Evolutionary conservation across 1,284 basidiomycete genomes (phyloP).

Genomic region (Takashimella tepidaria): DNA sequence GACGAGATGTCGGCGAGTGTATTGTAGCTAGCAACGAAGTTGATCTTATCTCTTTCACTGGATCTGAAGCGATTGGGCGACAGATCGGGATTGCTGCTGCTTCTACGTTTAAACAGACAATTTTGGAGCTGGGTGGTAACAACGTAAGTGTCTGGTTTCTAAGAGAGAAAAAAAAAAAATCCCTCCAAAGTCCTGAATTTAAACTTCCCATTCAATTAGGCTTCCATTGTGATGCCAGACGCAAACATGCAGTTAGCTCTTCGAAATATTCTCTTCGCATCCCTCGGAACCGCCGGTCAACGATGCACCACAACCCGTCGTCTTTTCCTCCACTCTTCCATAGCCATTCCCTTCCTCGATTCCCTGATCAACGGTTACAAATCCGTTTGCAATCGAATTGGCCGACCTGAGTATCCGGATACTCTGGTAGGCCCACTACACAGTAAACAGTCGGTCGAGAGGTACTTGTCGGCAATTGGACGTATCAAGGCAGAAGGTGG

Average conservation of each 20-base stretch:
- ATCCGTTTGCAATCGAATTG: slow-evolving; percentile 55
- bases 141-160: too few species aligned
- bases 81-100: slow-evolving; percentile 76
- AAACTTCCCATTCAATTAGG: too few species aligned
- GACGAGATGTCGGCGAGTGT: slow-evolving; percentile 66
- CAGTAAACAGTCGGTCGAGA: slow-evolving; percentile 57
- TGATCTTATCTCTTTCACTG: slow-evolving; percentile 85
- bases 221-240: slow-evolving; percentile 80
- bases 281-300: slow-evolving; percentile 85
- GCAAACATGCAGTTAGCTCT: slow-evolving; percentile 80
- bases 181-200: too few species aligned
- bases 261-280: slow-evolving; percentile 81
- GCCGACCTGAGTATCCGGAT: slow-evolving; percentile 63
- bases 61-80: slow-evolving; percentile 73
- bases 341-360: slow-evolving; percentile 66
- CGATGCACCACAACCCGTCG: slow-evolving; percentile 84
- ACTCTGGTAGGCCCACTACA: slow-evolving; percentile 82
- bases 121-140: slow-evolving; percentile 85
- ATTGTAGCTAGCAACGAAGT: slow-evolving; percentile 65
- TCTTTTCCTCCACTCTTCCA: slow-evolving; percentile 73
- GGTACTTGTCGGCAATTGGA: slow-evolving; percentile 59
- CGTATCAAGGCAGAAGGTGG: slow-evolving; percentile 61
- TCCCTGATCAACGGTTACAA: slow-evolving; percentile 65
- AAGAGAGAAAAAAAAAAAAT: too few species aligned
- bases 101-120: slow-evolving; percentile 72